A percentile compares a stretch with the other conserved stretches of the same genome.
Evolutionary conservation across 371 early-diverging fungal species (phyloP).

Genomic region (Apophysomyces trapeziformis): DNA sequence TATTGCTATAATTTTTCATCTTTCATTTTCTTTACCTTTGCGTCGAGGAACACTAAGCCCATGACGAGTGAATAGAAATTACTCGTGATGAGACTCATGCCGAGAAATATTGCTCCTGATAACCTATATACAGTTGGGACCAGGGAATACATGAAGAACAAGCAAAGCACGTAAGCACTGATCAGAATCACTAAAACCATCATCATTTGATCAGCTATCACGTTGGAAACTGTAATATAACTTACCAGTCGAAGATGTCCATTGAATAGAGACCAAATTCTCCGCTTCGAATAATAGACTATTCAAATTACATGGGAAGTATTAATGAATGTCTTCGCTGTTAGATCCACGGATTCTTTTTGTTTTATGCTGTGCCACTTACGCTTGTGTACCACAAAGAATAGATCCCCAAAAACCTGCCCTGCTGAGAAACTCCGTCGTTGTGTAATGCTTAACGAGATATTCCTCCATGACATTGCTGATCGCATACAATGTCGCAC

Average conservation of each 20-base stretch:
- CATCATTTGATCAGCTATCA: not conserved
- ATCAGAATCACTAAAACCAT: constrained; percentile 25
- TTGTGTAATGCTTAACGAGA: constrained; percentile 37
- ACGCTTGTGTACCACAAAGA: constrained; percentile 43
- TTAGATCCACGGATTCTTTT: not conserved
- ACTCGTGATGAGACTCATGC: constrained; percentile 47
- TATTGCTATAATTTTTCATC: not conserved
- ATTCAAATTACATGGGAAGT: no score
- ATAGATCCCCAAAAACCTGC: constrained; percentile 42
- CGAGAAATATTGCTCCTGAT: constrained; percentile 47
- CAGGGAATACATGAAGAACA: constrained; percentile 50
- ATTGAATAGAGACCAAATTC: constrained; percentile 23
- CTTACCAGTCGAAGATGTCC: constrained; percentile 37
- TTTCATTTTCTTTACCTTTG: constrained; percentile 27
- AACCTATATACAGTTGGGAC: constrained; percentile 43
- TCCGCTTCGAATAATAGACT: constrained; percentile 41
- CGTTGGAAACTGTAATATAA: not conserved
- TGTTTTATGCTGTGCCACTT: constrained; percentile 14
- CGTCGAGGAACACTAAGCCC: constrained; percentile 40
- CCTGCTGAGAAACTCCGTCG: constrained; percentile 35
- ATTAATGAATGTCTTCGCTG: no score
- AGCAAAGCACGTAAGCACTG: constrained; percentile 33
- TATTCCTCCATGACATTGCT: constrained; percentile 54
- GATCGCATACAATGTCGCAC: constrained; percentile 49
- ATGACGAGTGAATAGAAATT: constrained; percentile 49